Conservation (phyloP, 164 flowering plant genomes). For the Sedum album region DNA sequence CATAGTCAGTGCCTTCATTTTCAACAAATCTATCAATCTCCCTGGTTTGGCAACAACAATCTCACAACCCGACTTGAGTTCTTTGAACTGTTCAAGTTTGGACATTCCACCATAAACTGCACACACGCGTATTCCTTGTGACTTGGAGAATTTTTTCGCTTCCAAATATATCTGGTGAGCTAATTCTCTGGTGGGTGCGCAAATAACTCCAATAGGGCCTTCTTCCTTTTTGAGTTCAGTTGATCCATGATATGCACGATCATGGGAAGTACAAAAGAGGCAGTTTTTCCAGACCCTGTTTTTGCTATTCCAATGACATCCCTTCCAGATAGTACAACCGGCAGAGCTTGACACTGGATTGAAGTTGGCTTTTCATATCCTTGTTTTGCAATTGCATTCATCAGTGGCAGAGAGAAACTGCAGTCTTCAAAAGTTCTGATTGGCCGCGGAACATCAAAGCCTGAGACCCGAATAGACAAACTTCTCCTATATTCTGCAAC, state of each 20-base stretch:
- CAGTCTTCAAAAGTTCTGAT: conserved; percentile 79
- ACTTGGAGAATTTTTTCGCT: conserved; percentile 76
- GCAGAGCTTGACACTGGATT: conserved; percentile 89
- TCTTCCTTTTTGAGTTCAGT: conserved; percentile 90
- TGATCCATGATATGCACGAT: conserved; percentile 96
- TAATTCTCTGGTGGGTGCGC: conserved; percentile 96
- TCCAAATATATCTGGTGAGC: conserved; percentile 93
- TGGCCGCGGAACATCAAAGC: conserved; percentile 90
- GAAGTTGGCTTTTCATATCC: conserved; percentile 89
- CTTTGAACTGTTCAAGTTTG: conserved; percentile 95
- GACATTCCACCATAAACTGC: conserved; percentile 99
- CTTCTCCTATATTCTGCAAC: conserved; percentile 59
- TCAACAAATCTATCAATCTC: conserved; percentile 89
- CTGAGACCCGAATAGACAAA: conserved; percentile 86
- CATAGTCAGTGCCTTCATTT: conserved; percentile 93
- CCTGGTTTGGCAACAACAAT: conserved; percentile 98
- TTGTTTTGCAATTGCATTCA: conserved; percentile 81
- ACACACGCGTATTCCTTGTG: conserved; percentile 76
- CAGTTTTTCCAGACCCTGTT: conserved; percentile 99
- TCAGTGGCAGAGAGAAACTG: conserved; percentile 65
- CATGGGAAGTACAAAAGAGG: conserved; percentile 95
- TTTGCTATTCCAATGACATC: conserved; percentile 96
- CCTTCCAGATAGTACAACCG: conserved; percentile 82
- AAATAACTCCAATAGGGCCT: conserved; percentile 94
- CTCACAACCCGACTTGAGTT: conserved; percentile 95